phyloP scores from a whole-genome alignment of 805 yeast species.

The Metschnikowia sp. region DNA sequence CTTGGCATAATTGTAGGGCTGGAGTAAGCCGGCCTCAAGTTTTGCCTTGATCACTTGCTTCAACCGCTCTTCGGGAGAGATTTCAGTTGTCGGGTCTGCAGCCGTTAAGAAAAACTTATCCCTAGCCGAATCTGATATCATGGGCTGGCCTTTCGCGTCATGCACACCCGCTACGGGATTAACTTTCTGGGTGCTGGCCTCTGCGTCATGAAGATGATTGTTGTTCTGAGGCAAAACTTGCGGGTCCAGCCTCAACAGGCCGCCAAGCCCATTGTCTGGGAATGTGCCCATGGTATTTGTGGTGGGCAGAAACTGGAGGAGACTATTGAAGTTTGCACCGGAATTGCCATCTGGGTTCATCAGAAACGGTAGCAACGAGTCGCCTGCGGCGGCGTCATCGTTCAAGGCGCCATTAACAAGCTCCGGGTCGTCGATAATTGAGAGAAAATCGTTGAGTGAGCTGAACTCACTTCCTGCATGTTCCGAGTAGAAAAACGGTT shows the following conservation, averaged over 20 bases:
- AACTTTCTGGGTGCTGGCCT: neutral
- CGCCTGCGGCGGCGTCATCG: constrained; percentile 16
- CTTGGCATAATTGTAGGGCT: constrained; percentile 90
- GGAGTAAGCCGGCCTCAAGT: constrained; percentile 85
- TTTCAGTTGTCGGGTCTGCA: constrained; percentile 93
- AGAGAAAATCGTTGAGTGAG: constrained; percentile 81
- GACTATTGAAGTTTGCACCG: constrained; percentile 15
- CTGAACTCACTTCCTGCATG: constrained; percentile 92
- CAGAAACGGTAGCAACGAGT: constrained; percentile 16
- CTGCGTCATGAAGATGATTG: constrained; percentile 5
- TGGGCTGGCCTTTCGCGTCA: constrained; percentile 29
- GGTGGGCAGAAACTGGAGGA: constrained; percentile 30
- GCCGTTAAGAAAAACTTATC: constrained; percentile 94
- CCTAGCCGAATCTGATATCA: constrained; percentile 71
- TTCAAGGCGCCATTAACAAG: constrained; percentile 47
- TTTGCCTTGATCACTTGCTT: constrained; percentile 94
- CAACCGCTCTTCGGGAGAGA: constrained; percentile 88
- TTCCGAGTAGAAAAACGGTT: constrained; percentile 82
- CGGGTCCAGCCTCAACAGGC: constrained; percentile 6
- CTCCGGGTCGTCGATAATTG: constrained; percentile 86
- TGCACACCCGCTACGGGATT: neutral
- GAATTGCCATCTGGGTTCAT: constrained; percentile 13
- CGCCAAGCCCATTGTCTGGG: constrained; percentile 3
- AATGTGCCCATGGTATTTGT: constrained; percentile 6
- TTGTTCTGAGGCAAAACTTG: constrained; percentile 11